Evolutionary conservation across 805 yeast genomes (phyloP).

Genomic region (Millerozyma acaciae): DNA sequence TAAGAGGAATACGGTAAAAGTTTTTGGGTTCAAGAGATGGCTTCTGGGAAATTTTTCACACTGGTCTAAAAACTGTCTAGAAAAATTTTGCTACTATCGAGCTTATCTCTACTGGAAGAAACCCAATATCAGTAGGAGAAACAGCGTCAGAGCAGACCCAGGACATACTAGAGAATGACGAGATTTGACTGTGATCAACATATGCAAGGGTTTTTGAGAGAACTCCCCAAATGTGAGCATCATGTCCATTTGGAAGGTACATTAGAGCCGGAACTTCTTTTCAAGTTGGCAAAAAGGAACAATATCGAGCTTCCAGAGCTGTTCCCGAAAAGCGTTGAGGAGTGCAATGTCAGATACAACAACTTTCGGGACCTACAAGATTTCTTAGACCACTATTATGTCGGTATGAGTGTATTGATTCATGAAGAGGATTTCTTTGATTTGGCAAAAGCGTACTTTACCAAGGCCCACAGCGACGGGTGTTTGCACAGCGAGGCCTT

Average conservation of each 20-base stretch:
- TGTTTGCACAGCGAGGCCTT: constrained; percentile 70
- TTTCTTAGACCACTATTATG: constrained; percentile 72
- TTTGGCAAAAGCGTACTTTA: constrained; percentile 71
- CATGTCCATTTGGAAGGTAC: constrained; percentile 57
- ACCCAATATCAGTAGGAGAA: too few species aligned
- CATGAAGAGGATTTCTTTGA: constrained; percentile 71
- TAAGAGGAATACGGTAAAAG: too few species aligned
- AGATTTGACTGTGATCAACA: too few species aligned
- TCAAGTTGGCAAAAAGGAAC: constrained; percentile 37
- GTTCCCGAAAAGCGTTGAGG: constrained; percentile 60
- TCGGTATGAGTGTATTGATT: constrained; percentile 74
- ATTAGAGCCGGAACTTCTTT: constrained; percentile 9
- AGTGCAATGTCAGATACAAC: constrained; percentile 54
- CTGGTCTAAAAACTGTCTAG: too few species aligned
- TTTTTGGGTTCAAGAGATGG: too few species aligned
- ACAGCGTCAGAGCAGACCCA: too few species aligned
- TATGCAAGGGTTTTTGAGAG: constrained; percentile 53
- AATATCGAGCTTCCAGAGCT: constrained; percentile 53
- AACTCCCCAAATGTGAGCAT: constrained; percentile 83
- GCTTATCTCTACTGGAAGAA: too few species aligned
- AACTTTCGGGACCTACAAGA: constrained; percentile 69
- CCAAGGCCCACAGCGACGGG: constrained; percentile 55
- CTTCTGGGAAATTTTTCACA: too few species aligned
- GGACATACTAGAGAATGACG: too few species aligned
- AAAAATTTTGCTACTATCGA: too few species aligned